Conservation (phyloP, 129 eudicot genomes). For the Chrysanthemum makinoi region DNA sequence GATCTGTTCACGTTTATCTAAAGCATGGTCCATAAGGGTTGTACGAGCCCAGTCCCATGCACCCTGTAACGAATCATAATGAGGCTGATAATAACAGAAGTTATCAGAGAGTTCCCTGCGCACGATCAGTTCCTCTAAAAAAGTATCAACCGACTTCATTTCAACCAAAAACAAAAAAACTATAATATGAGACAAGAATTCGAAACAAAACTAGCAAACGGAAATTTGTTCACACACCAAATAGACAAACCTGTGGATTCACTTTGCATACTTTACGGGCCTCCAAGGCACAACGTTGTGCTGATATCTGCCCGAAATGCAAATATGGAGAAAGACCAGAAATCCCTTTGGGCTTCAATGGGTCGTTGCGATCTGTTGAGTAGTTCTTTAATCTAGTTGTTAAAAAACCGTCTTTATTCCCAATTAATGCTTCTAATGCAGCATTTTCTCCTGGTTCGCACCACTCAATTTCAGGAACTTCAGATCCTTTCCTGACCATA, state of each 20-base stretch:
- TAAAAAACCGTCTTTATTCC: constrained; percentile 72
- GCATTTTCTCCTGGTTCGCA: constrained; percentile 95
- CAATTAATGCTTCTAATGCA: constrained; percentile 72
- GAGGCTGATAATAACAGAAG: constrained; percentile 91
- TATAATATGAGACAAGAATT: not conserved
- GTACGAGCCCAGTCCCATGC: constrained; percentile 99
- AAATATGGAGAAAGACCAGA: constrained; percentile 95
- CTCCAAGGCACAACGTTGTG: constrained; percentile 92
- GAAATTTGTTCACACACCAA: not conserved
- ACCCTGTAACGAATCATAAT: constrained; percentile 82
- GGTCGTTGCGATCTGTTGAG: constrained; percentile 72
- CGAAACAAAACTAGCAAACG: not conserved
- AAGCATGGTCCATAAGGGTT: constrained; percentile 78
- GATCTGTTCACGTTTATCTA: constrained; percentile 75
- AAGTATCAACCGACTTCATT: constrained; percentile 87
- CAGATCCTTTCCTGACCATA: constrained; percentile 74
- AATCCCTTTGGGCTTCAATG: constrained; percentile 69
- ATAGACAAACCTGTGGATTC: constrained; percentile 54
- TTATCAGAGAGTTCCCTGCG: constrained; percentile 96
- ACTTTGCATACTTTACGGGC: constrained; percentile 65
- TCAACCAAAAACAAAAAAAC: constrained; percentile 7
- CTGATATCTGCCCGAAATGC: constrained; percentile 96
- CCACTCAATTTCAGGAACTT: constrained; percentile 94
- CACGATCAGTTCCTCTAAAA: constrained; percentile 84
- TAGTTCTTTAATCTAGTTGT: constrained; percentile 70